Evolutionary conservation across 257 asterid genomes (phyloP).

Genomic region (Przewalskia tangutica): DNA sequence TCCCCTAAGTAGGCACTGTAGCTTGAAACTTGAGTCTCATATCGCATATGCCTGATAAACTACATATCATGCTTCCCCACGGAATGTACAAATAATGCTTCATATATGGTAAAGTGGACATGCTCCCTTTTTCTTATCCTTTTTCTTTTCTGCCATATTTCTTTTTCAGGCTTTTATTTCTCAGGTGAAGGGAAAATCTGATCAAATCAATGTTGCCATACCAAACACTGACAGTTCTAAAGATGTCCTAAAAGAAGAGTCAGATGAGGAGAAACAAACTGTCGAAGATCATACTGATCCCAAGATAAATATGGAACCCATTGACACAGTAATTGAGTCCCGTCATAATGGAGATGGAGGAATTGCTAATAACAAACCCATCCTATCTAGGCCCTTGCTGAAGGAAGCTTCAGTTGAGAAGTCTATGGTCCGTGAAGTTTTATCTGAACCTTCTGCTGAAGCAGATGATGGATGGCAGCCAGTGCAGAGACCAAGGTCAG

Average conservation of each 20-base stretch:
- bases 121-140: background rate
- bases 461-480: slow-evolving; percentile 99
- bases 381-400: slow-evolving; percentile 27
- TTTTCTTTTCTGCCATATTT: slow-evolving; percentile 1
- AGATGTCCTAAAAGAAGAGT: slow-evolving; percentile 27
- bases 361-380: slow-evolving; percentile 22
- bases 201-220: slow-evolving; percentile 35
- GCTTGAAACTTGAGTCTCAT: background rate
- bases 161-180: slow-evolving; percentile 13
- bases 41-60: background rate
- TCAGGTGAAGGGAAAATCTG: slow-evolving; percentile 64
- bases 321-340: slow-evolving; percentile 28
- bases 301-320: slow-evolving; percentile 16
- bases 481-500: slow-evolving; percentile 81
- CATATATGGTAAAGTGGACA: background rate
- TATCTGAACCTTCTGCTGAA: slow-evolving; percentile 55
- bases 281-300: slow-evolving; percentile 32
- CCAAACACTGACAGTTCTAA: slow-evolving; percentile 41
- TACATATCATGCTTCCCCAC: background rate
- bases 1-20: background rate
- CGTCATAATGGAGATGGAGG: slow-evolving; percentile 27
- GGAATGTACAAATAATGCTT: background rate
- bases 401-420: slow-evolving; percentile 26
- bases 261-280: slow-evolving; percentile 38
- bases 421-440: slow-evolving; percentile 27